Evolutionary conservation across 1,284 basidiomycete genomes (phyloP), one percentile per base, ranked within the genome.

Genomic region (Leccinum discolor): DNA sequence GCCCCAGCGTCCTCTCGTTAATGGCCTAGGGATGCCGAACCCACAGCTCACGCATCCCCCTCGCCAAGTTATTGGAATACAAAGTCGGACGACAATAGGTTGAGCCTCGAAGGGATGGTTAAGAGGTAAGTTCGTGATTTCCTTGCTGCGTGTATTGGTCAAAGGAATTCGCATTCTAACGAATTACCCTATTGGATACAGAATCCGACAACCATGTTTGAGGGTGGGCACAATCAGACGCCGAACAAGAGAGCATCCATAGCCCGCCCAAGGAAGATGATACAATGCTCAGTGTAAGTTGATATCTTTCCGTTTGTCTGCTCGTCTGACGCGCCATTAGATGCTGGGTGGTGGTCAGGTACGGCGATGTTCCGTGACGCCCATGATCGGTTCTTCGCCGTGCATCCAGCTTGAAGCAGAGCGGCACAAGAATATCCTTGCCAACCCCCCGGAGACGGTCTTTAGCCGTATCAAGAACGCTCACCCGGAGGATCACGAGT

Each of bases 331-430:
- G n/a, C 40, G 57, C 21, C 38, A 61, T 1, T 68, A 92, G 89
- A 92, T 93, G 90, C 79, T 93, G 40, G 91, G 88, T 59, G 90
- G 89, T 64, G 90, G 88, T 3, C 88, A 87, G 64, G 86, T 92
- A 66, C 86, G 89, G 42, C 85, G 91, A 42, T 80, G 82, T 5
- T 91, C 91, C 29, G 71, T 80, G 18, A 85, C 83, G 23, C 89
- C 89, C 0, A 76, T 84, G 52, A 85, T 91, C n/a, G 86, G 88
- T n/a, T 81, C 81, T 3, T 93, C 91, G 2, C 92, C 91, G 0
- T 91, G 88, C 65, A 81, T 85, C 21, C 83, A 85, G 42, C 40
- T 60, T 2, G 38, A 44, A 59, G 81, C 84, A 12, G 89, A 89
- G 73, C 90, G 90, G 73, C 80, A 84, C 64, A 89, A 86, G 73